A percentile compares a stretch with the other conserved stretches of the same genome.
phyloP scores from a whole-genome alignment of 257 asterid genomes.

The Galeopsis tetrahit region DNA sequence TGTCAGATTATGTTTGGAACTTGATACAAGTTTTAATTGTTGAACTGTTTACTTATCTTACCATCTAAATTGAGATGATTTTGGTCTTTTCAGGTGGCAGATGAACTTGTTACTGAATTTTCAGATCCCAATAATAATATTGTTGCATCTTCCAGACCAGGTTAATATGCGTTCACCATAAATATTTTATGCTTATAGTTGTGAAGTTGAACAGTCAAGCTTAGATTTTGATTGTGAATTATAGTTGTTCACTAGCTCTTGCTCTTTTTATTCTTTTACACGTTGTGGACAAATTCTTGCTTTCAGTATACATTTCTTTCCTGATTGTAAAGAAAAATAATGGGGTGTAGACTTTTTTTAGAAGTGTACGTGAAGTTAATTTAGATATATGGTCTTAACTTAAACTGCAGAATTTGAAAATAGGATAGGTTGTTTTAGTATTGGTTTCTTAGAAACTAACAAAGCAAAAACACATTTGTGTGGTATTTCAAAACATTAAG shows the following conservation, averaged over 20 bases:
- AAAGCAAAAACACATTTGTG: not conserved
- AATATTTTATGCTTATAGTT: conserved; percentile 27
- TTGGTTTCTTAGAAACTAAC: not conserved
- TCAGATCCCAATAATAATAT: conserved; percentile 56
- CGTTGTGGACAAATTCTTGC: not conserved
- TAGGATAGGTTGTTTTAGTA: not conserved
- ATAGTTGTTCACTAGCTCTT: not conserved
- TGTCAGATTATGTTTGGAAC: not conserved
- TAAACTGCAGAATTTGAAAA: not conserved
- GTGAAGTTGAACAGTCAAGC: conserved; percentile 5
- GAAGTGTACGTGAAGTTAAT: not conserved
- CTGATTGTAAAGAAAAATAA: not conserved
- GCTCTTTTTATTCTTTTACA: not conserved
- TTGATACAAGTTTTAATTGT: not conserved
- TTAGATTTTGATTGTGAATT: conserved; percentile 29
- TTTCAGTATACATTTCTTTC: not conserved
- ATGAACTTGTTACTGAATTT: conserved; percentile 90
- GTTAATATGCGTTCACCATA: conserved; percentile 39
- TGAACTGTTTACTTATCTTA: conserved; percentile 11
- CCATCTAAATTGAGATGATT: conserved; percentile 28
- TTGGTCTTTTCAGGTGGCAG: conserved; percentile 69
- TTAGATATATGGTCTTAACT: conserved; percentile 7
- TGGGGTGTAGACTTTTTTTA: conserved; percentile 12
- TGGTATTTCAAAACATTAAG: not conserved
- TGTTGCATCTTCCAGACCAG: conserved; percentile 72